Conservation (phyloP, 768 basidiomycete genomes). For the Leccinum uliginosum region DNA sequence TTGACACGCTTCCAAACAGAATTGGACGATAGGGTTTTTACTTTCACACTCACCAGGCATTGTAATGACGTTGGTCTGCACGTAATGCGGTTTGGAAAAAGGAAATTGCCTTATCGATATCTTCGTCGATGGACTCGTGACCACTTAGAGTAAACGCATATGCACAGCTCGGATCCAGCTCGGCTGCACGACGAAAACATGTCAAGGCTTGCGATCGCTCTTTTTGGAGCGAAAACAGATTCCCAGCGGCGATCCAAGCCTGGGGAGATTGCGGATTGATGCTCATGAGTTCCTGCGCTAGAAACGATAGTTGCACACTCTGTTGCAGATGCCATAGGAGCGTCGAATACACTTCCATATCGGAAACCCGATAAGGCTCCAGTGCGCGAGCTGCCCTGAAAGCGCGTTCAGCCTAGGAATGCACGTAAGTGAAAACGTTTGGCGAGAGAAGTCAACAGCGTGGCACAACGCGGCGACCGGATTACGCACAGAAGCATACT, state of each 20-base stretch:
- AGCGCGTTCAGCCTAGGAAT: constrained; percentile 77
- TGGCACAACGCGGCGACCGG: constrained; percentile 4
- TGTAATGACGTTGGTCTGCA: constrained; percentile 91
- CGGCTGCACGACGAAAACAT: constrained; percentile 89
- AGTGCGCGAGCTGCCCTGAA: constrained; percentile 77
- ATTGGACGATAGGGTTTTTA: not conserved
- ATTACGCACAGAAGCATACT: constrained; percentile 79
- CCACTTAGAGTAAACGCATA: constrained; percentile 97
- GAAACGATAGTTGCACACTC: constrained; percentile 79
- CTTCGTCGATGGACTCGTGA: constrained; percentile 95
- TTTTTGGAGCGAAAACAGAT: constrained; percentile 92
- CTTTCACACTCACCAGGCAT: constrained; percentile 78
- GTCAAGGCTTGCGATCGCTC: constrained; percentile 90
- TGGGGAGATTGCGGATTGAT: constrained; percentile 80
- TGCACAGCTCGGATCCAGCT: constrained; percentile 85
- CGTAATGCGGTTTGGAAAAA: constrained; percentile 92
- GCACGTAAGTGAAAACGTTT: constrained; percentile 10
- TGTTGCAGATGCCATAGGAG: constrained; percentile 92
- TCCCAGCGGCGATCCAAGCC: constrained; percentile 96
- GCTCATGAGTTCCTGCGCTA: constrained; percentile 88
- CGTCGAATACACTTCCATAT: constrained; percentile 97
- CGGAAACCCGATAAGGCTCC: constrained; percentile 86
- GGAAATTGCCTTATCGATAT: constrained; percentile 84
- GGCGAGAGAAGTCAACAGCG: constrained; percentile 15
- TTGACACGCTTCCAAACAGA: not conserved